phyloP scores from a whole-genome alignment of 306 rosid genomes.

The Vicia villosa region DNA sequence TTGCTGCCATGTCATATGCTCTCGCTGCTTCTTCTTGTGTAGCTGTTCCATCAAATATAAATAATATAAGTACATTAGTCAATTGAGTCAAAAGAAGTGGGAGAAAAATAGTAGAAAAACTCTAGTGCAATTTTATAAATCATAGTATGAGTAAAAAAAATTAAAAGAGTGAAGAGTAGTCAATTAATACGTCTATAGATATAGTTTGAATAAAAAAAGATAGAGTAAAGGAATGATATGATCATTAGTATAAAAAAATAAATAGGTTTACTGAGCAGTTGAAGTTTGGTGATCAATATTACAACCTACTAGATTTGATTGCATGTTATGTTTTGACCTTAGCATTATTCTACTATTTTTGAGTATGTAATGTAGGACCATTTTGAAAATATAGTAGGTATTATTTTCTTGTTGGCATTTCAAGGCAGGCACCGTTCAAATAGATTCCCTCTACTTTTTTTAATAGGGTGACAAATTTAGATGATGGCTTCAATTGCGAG shows the following conservation, averaged over 20 bases:
- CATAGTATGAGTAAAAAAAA: too few species aligned
- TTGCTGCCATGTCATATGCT: slow-evolving; percentile 93
- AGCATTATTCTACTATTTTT: slow-evolving; percentile 17
- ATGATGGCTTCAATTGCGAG: too few species aligned
- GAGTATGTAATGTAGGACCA: slow-evolving; percentile 27
- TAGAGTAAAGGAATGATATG: slow-evolving; percentile 19
- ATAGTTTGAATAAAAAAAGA: neutral
- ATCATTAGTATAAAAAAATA: slow-evolving; percentile 13
- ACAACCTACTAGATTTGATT: slow-evolving; percentile 70
- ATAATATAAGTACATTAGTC: neutral
- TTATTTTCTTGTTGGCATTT: neutral
- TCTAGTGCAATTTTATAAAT: too few species aligned
- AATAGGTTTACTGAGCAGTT: slow-evolving; percentile 66
- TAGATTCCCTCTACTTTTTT: neutral
- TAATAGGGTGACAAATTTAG: too few species aligned
- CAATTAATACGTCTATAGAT: too few species aligned
- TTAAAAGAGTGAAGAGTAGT: too few species aligned
- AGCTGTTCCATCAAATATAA: slow-evolving; percentile 48
- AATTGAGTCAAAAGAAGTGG: too few species aligned
- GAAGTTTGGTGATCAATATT: slow-evolving; percentile 79
- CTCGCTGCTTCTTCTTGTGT: slow-evolving; percentile 97
- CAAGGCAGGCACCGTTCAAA: slow-evolving; percentile 24
- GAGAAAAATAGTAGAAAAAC: too few species aligned
- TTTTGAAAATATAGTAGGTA: slow-evolving; percentile 34
- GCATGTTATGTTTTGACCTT: slow-evolving; percentile 35